Percentiles rank a stretch among this genome's conserved stretches.
Conservation (phyloP, 495 filamentous ascomycete genomes). For the Neurospora africana region DNA sequence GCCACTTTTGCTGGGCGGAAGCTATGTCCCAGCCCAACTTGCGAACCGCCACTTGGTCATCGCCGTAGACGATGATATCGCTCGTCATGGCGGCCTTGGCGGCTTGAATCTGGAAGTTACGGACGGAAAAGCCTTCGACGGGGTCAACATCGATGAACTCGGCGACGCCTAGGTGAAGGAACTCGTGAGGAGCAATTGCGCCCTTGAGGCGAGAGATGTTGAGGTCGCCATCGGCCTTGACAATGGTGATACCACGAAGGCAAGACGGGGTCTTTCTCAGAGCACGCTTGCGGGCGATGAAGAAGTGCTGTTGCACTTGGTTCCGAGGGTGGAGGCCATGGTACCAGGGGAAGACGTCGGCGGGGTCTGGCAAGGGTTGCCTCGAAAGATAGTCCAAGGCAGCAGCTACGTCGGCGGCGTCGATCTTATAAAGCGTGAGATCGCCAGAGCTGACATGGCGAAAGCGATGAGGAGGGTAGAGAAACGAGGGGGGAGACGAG, state of each 20-base stretch:
- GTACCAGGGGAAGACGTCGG: conserved; percentile 89
- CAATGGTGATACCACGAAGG: conserved; percentile 70
- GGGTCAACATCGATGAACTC: conserved; percentile 74
- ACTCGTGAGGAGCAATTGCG: conserved; percentile 68
- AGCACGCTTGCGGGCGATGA: conserved; percentile 62
- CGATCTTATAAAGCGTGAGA: conserved; percentile 62
- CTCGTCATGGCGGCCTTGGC: conserved; percentile 81
- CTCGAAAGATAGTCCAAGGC: conserved; percentile 64
- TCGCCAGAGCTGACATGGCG: conserved; percentile 39
- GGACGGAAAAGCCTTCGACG: conserved; percentile 66
- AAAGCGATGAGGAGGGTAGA: conserved; percentile 64
- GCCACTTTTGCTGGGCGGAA: conserved; percentile 65
- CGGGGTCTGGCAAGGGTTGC: conserved; percentile 73
- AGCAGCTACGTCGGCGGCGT: conserved; percentile 52
- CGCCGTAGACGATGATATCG: conserved; percentile 86
- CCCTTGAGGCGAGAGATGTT: conserved; percentile 70
- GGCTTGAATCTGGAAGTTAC: conserved; percentile 95
- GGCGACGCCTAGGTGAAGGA: conserved; percentile 40
- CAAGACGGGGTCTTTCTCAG: conserved; percentile 66
- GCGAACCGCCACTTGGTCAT: conserved; percentile 52
- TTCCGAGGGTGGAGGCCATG: conserved; percentile 91
- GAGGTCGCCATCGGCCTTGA: conserved; percentile 82
- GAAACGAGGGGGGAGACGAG: conserved; percentile 48
- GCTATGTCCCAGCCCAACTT: conserved; percentile 62
- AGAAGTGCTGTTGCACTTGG: conserved; percentile 79